phyloP scores from a whole-genome alignment of 179 eudicot genomes.

The Patellifolia procumbens region DNA sequence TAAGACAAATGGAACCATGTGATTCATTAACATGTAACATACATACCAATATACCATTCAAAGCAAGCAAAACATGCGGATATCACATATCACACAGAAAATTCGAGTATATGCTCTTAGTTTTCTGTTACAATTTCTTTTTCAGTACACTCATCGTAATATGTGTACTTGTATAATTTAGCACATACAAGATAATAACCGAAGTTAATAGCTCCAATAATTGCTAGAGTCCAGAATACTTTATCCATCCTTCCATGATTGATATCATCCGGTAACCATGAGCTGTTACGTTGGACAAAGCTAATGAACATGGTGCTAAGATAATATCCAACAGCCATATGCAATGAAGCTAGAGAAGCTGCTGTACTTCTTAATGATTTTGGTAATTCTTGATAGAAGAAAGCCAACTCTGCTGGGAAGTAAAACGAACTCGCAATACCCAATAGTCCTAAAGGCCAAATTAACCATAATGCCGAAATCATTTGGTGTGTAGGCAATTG shows the following conservation, averaged over 20 bases:
- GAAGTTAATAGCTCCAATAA: slow-evolving; percentile 40
- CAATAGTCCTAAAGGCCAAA: slow-evolving; percentile 35
- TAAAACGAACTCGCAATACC: slow-evolving; percentile 51
- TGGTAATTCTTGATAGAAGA: slow-evolving; percentile 57
- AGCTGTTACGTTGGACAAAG: slow-evolving; percentile 26
- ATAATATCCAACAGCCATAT: slow-evolving; percentile 45
- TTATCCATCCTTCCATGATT: slow-evolving; percentile 46
- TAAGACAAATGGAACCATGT: too few relatives aligned
- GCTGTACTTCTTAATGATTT: slow-evolving; percentile 46
- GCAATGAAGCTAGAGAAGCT: slow-evolving; percentile 45
- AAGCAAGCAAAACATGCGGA: neutral
- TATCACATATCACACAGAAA: neutral
- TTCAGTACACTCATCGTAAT: neutral
- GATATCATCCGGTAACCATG: slow-evolving; percentile 49
- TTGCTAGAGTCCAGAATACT: slow-evolving; percentile 40
- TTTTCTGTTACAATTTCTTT: neutral
- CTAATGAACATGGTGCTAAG: slow-evolving; percentile 41
- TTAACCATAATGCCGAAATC: slow-evolving; percentile 31
- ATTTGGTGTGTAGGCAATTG: neutral
- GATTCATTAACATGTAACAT: neutral
- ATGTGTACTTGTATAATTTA: slow-evolving; percentile 29
- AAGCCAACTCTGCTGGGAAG: slow-evolving; percentile 43
- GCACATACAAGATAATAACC: slow-evolving; percentile 37
- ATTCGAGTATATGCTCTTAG: neutral
- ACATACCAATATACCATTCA: neutral